phyloP scores from a whole-genome alignment of 1,284 basidiomycete genomes.

The Cryptococcus depauperatus region DNA sequence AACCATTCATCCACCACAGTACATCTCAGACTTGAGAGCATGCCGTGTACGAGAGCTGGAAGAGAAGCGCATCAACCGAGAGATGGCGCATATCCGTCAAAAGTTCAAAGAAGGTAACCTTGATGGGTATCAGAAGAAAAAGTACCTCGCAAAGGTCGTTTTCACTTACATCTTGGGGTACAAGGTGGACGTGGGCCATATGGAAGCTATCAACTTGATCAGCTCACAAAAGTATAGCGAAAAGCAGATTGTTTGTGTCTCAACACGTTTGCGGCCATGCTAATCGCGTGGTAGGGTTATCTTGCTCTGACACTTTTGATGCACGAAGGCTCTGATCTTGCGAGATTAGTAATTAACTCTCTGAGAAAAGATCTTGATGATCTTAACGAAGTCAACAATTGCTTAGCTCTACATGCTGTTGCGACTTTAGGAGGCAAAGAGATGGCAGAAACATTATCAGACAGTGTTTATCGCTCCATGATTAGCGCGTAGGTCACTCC shows the following conservation, averaged over 20 bases:
- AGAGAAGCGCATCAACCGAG: constrained; percentile 97
- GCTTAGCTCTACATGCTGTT: constrained; percentile 93
- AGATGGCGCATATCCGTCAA: constrained; percentile 99
- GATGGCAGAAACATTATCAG: constrained; percentile 91
- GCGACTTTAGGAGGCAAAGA: constrained; percentile 96
- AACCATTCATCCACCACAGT: constrained; percentile 50
- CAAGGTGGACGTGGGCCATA: constrained; percentile 96
- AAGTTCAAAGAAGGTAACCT: constrained; percentile 98
- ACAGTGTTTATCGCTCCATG: constrained; percentile 86
- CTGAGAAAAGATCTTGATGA: constrained; percentile 96
- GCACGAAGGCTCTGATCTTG: constrained; percentile 97
- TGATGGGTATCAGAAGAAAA: constrained; percentile 98
- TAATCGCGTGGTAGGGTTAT: constrained; percentile 63
- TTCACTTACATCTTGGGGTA: constrained; percentile 99
- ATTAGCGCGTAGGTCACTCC: constrained; percentile 94
- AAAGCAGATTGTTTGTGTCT: constrained; percentile 86
- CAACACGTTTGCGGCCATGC: neutral
- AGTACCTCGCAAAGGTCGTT: constrained; percentile 84
- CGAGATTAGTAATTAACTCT: constrained; percentile 92
- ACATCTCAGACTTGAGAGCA: constrained; percentile 96
- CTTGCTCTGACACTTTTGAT: constrained; percentile 92
- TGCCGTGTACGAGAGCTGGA: constrained; percentile 50
- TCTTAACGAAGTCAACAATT: constrained; percentile 90
- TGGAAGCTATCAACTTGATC: constrained; percentile 98
- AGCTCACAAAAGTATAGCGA: constrained; percentile 93